These are phyloP conservation scores for Saccharomyces hybrid DNA, from an alignment of 1,139 yeast species.

Conservation along the genomic window DNA sequence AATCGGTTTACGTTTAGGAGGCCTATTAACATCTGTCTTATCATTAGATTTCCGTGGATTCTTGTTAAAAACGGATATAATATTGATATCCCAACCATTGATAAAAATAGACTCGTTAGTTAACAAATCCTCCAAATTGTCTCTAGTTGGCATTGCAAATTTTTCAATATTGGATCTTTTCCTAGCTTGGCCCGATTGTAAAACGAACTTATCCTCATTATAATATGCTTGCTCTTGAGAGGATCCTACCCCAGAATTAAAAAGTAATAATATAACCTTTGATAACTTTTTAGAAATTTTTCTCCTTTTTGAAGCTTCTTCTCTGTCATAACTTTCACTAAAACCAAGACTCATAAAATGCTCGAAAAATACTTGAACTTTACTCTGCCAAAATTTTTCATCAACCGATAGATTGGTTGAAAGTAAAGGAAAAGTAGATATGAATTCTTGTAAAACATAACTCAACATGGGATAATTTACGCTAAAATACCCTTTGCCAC, in stretches of 20 bases:
- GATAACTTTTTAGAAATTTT: constrained; percentile 53
- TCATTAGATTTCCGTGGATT: background rate
- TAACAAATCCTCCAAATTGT: constrained; percentile 44
- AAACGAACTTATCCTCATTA: constrained; percentile 29
- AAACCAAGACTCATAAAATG: constrained; percentile 63
- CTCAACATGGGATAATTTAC: constrained; percentile 35
- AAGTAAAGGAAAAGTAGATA: constrained; percentile 69
- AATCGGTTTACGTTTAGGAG: background rate
- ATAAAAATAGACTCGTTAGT: constrained; percentile 40
- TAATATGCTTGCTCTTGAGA: constrained; percentile 48
- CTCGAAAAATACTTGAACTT: constrained; percentile 74
- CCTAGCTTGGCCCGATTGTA: constrained; percentile 24
- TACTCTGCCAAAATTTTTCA: constrained; percentile 62
- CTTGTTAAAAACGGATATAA: constrained; percentile 48
- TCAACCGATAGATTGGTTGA: constrained; percentile 41
- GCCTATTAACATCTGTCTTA: background rate
- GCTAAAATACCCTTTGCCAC: background rate
- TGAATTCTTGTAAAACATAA: constrained; percentile 53
- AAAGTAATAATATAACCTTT: constrained; percentile 56
- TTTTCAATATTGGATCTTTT: constrained; percentile 31
- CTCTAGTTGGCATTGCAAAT: constrained; percentile 42
- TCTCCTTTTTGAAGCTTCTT: constrained; percentile 63
- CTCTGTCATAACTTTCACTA: constrained; percentile 63
- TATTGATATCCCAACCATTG: constrained; percentile 55
- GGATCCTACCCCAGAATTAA: constrained; percentile 68